A percentile compares a stretch with the other conserved stretches of the same genome.
Evolutionary conservation across 2,329 filamentous ascomycete species (phyloP).

Genomic region (Sclerotinia subarctica): DNA sequence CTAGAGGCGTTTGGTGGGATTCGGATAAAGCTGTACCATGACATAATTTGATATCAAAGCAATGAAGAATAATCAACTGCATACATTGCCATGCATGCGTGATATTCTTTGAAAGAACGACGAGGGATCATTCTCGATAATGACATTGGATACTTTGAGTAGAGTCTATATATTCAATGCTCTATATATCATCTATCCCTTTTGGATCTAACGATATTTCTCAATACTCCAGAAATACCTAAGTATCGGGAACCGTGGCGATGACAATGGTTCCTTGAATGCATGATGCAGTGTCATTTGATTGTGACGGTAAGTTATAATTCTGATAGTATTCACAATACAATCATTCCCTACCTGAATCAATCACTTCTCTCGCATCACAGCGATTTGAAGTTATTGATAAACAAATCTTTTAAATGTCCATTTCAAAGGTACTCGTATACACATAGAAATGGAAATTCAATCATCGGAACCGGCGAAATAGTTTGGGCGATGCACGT

Average conservation of each 20-base stretch:
- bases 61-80: not conserved
- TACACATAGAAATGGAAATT: not conserved
- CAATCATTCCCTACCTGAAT: not conserved
- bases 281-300: not conserved
- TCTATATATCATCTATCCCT: not conserved
- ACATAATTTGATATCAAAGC: slow-evolving; percentile 10
- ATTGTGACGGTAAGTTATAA: not conserved
- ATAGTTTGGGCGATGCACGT: slow-evolving; percentile 15
- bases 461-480: slow-evolving; percentile 2
- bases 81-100: not conserved
- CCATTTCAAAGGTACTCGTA: not conserved
- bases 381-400: not conserved
- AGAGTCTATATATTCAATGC: not conserved
- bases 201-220: not conserved
- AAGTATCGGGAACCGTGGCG: not conserved
- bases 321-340: not conserved
- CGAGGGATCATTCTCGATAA: not conserved
- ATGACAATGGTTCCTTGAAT: not conserved
- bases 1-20: slow-evolving; percentile 3
- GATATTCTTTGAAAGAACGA: not conserved
- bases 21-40: slow-evolving; percentile 6
- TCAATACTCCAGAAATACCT: not conserved
- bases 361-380: not conserved
- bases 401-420: not conserved
- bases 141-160: not conserved